phyloP scores from a whole-genome alignment of 768 basidiomycete species.

The Trichaptum fuscoviolaceum region DNA sequence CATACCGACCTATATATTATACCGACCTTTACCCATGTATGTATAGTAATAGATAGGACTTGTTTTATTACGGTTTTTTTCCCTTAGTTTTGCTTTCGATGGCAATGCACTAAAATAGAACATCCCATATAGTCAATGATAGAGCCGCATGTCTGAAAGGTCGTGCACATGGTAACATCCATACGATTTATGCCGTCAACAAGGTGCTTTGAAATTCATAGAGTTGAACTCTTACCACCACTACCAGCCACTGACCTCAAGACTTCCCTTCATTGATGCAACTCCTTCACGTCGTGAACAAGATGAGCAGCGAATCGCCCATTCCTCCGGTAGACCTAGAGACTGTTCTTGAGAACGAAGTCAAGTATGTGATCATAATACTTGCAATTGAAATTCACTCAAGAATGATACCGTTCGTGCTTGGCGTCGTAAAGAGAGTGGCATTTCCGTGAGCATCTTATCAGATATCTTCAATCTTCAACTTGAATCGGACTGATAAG shows the following conservation, averaged over 20 bases:
- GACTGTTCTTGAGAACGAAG: conserved; percentile 51
- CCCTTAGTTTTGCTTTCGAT: background rate
- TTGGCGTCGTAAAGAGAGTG: conserved; percentile 47
- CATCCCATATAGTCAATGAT: background rate
- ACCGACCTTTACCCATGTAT: too few relatives aligned
- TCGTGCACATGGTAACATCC: background rate
- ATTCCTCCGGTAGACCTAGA: conserved; percentile 46
- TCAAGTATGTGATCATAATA: conserved; percentile 42
- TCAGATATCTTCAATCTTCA: conserved; percentile 5
- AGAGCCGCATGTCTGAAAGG: background rate
- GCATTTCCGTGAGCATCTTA: conserved; percentile 60
- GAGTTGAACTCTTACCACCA: background rate
- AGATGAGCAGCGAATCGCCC: background rate
- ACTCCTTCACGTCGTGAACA: background rate
- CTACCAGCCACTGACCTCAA: too few relatives aligned
- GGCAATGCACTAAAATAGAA: background rate
- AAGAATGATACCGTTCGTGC: background rate
- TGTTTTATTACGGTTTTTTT: too few relatives aligned
- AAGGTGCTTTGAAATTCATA: background rate
- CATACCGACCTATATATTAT: too few relatives aligned
- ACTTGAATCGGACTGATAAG: background rate
- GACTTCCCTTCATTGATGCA: background rate
- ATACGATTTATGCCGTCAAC: background rate
- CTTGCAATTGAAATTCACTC: background rate
- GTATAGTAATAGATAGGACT: too few relatives aligned